phyloP scores from a whole-genome alignment of 768 basidiomycete genomes.

The Termitomyces sp. region DNA sequence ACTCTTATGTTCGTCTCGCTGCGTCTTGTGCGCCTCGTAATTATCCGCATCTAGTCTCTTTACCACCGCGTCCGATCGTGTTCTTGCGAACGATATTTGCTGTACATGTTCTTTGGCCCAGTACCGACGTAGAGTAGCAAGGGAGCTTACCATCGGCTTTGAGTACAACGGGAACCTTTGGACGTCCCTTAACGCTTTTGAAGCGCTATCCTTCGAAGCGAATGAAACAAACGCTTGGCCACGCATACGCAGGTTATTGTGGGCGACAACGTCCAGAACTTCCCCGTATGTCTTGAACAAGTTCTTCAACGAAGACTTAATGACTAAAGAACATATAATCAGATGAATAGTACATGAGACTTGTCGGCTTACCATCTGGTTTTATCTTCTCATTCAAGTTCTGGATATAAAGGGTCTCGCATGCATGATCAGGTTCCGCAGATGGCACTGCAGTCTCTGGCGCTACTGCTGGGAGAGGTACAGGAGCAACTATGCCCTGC shows the following conservation, averaged over 20 bases:
- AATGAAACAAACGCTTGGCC: slow-evolving; percentile 99
- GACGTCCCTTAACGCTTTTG: slow-evolving; percentile 89
- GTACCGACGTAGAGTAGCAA: neutral
- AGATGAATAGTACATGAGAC: neutral
- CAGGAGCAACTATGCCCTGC: slow-evolving; percentile 25
- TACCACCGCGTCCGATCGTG: slow-evolving; percentile 88
- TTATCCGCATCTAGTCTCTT: slow-evolving; percentile 61
- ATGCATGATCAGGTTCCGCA: slow-evolving; percentile 41
- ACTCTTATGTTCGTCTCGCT: slow-evolving; percentile 84
- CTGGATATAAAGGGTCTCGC: slow-evolving; percentile 93
- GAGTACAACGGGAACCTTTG: slow-evolving; percentile 92
- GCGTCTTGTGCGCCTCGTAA: slow-evolving; percentile 72
- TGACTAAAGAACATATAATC: slow-evolving; percentile 41
- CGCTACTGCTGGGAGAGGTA: neutral
- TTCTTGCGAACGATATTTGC: slow-evolving; percentile 94
- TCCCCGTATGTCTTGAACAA: slow-evolving; percentile 93
- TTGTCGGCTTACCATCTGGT: slow-evolving; percentile 48
- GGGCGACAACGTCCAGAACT: slow-evolving; percentile 93
- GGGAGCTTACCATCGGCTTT: slow-evolving; percentile 82
- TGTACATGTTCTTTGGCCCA: slow-evolving; percentile 24
- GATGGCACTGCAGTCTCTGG: slow-evolving; percentile 13
- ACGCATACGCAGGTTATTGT: slow-evolving; percentile 92
- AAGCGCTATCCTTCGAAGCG: slow-evolving; percentile 72
- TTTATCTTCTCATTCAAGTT: slow-evolving; percentile 96
- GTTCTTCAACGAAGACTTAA: slow-evolving; percentile 82